Evolutionary conservation across 306 rosid species (phyloP), one percentile per base, ranked within the genome.

Genomic region (Myrica gale): DNA sequence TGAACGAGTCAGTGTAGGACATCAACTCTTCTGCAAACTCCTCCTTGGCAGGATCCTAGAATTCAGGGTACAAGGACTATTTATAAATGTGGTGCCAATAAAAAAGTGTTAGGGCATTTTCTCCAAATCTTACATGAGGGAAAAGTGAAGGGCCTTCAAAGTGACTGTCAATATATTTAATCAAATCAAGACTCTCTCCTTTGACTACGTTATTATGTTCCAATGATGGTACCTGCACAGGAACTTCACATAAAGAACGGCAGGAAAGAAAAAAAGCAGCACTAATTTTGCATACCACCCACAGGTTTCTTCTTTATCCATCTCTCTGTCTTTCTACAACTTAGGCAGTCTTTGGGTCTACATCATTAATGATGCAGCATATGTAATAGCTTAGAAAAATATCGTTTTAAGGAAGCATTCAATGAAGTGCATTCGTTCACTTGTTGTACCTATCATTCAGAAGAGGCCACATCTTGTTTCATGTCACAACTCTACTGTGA

Each of bases 141-240:
- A 79, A 79, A 73, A 89, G 91, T 10, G 96, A 87, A 52, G 96
- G 91, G 32, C 91, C 90, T 72, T 82, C 89, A 71, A 88, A 88
- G 76, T 84, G 60, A 71, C 74, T 79, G 80, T 85, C 89, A 11
- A 85, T 85, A 74, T 88, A 90, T 79, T 78, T 90, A 20, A 88
- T 90, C 85, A 90, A 80, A 82, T 87, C 89, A 61, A 87, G 89
- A 81, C 93, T 90, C 85, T 90, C 96, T 72, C 88, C 91, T 74
- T 76, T 85, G 44, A 88, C 82, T 82, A 82, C 84, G 11, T 88
- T 85, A 11, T 88, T 85, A 84, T 88, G 91, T 68, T 88, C 96
- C 62, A 90, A 76, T 61, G 96, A 74, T 62, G 94, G 90, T 58
- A 89, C 86, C 89, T 82, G 45, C 5, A 73, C 6, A 7, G 21